A percentile compares a stretch with the other conserved stretches of the same genome.
These are phyloP conservation scores for Trypanosoma congolense DNA, from an alignment of 208 protist species.

Conservation along the genomic window DNA sequence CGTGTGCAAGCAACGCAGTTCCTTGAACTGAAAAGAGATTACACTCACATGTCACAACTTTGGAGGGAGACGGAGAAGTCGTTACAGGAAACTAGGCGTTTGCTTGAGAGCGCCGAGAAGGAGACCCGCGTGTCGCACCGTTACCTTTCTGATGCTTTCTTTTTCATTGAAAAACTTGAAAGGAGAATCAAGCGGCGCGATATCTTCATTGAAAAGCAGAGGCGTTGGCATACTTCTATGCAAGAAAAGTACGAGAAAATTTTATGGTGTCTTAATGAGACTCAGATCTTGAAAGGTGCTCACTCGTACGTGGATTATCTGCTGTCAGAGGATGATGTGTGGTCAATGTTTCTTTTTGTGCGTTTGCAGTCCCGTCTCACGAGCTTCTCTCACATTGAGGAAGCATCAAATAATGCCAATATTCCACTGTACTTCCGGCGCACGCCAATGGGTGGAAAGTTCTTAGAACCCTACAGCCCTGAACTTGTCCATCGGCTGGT, in stretches of 20 bases:
- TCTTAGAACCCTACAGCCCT: conserved; percentile 40
- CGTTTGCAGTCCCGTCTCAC: conserved; percentile 49
- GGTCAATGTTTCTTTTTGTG: conserved; percentile 69
- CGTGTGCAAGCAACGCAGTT: conserved; percentile 31
- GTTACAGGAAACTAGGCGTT: conserved; percentile 65
- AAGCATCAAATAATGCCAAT: neutral
- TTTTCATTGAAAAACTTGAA: conserved; percentile 81
- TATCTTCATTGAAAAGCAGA: conserved; percentile 42
- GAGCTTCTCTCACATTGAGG: conserved; percentile 28
- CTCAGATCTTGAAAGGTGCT: conserved; percentile 53
- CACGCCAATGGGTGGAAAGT: conserved; percentile 36
- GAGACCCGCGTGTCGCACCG: conserved; percentile 65
- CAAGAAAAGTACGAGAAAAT: conserved; percentile 89
- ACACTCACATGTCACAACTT: conserved; percentile 51
- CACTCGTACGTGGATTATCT: conserved; percentile 78
- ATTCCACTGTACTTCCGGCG: conserved; percentile 32
- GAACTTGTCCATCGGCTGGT: conserved; percentile 34
- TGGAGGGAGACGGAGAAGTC: conserved; percentile 86
- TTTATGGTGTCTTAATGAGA: conserved; percentile 75
- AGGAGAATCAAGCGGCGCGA: conserved; percentile 71
- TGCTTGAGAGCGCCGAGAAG: conserved; percentile 77
- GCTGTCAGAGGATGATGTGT: conserved; percentile 48
- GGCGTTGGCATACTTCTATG: conserved; percentile 45
- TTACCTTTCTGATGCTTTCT: conserved; percentile 76
- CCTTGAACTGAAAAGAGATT: conserved; percentile 50